phyloP scores from a whole-genome alignment of 306 rosid species.

The Acmispon strigosus region DNA sequence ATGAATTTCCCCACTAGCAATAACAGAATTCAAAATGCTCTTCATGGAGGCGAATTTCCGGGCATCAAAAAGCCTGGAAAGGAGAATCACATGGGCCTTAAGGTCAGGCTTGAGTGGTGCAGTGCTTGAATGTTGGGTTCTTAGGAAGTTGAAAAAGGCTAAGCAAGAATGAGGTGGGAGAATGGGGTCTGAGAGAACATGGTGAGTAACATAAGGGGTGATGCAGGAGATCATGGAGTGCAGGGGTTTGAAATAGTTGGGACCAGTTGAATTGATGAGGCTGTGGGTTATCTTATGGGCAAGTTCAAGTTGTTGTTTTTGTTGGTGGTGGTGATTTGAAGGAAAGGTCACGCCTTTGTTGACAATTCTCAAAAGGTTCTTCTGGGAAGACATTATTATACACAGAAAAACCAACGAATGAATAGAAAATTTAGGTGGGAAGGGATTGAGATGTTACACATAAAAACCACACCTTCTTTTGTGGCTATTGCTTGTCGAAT shows the following conservation, averaged over 20 bases:
- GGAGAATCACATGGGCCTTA: constrained; percentile 44
- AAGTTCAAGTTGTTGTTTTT: constrained; percentile 15
- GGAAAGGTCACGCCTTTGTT: not conserved
- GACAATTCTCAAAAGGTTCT: constrained; percentile 12
- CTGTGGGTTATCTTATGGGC: constrained; percentile 30
- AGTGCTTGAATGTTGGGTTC: constrained; percentile 10
- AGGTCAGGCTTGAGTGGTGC: constrained; percentile 48
- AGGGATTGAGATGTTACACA: no score
- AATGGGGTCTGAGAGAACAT: constrained; percentile 52
- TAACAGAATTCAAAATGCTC: constrained; percentile 36
- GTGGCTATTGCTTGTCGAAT: no score
- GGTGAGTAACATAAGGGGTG: constrained; percentile 39
- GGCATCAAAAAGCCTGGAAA: constrained; percentile 37
- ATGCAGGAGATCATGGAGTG: constrained; percentile 38
- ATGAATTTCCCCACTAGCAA: constrained; percentile 8
- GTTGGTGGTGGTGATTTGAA: constrained; percentile 14
- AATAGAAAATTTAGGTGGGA: no score
- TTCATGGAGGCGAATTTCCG: constrained; percentile 46
- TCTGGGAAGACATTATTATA: constrained; percentile 34
- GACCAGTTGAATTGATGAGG: constrained; percentile 25
- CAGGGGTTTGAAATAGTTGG: constrained; percentile 19
- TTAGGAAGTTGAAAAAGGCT: constrained; percentile 52
- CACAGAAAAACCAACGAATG: no score
- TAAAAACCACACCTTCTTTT: no score
- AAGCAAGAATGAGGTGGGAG: constrained; percentile 33